Percentiles rank a stretch among this genome's conserved stretches.
Conservation (phyloP, 208 protist species). For the Porcisia hertigi region DNA sequence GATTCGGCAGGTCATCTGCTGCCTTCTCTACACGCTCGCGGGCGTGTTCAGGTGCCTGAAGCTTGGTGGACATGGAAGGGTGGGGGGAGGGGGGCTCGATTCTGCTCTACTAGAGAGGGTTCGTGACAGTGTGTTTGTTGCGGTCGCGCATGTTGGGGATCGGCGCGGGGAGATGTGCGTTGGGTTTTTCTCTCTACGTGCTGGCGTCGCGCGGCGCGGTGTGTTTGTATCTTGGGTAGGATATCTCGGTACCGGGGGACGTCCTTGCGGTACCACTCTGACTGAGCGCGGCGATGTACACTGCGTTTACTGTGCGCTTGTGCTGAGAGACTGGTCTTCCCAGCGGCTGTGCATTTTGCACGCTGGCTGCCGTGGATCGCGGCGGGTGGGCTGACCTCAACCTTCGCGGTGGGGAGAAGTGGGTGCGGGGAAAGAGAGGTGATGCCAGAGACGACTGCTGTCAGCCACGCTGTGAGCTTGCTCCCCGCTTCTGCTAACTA, state of each 20-base stretch:
- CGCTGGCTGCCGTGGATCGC: slow-evolving; percentile 55
- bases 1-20: slow-evolving; percentile 69
- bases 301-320: slow-evolving; percentile 61
- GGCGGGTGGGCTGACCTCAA: slow-evolving; percentile 55
- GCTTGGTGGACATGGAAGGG: slow-evolving; percentile 54
- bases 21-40: slow-evolving; percentile 67
- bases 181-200: slow-evolving; percentile 75
- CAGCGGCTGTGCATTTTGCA: slow-evolving; percentile 86
- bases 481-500: too few relatives aligned
- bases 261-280: slow-evolving; percentile 57
- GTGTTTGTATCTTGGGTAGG: slow-evolving; percentile 67
- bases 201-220: slow-evolving; percentile 67
- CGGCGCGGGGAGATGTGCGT: slow-evolving; percentile 69
- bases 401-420: slow-evolving; percentile 31
- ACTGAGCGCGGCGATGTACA: slow-evolving; percentile 60
- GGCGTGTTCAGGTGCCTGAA: slow-evolving; percentile 84
- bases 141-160: slow-evolving; percentile 69
- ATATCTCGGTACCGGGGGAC: slow-evolving; percentile 45
- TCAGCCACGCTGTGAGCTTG: too few relatives aligned
- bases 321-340: slow-evolving; percentile 78
- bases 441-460: too few relatives aligned
- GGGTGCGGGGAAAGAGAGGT: too few relatives aligned
- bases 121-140: slow-evolving; percentile 46
- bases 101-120: slow-evolving; percentile 65
- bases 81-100: slow-evolving; percentile 56